Evolutionary conservation across 208 protist species (phyloP), one percentile per base, ranked within the genome.

Genomic region (Crithidia thermophila): DNA sequence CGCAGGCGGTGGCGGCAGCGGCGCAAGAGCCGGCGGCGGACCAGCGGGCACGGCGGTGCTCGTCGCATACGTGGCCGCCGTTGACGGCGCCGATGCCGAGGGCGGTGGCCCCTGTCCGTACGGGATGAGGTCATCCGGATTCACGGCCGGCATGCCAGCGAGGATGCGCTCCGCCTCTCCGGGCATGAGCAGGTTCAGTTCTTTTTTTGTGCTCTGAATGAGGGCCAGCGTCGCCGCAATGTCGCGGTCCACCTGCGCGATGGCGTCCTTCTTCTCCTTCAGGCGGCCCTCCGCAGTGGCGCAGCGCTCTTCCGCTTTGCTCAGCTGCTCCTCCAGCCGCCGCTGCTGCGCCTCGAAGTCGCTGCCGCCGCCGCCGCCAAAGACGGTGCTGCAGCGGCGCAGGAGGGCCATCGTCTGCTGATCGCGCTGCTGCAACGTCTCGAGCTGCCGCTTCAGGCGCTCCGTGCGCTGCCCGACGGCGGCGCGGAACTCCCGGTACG

Each of bases 401-500:
- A 86, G 64, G 34, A 91, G 36, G 42, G 64, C 51, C 60, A 86
- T 72, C 31, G 79, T 64, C 18, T 76, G 72, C n/a, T 50, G 57
- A 42, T 86, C 81, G 11, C 72, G 67, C 45, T 52, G 52, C 49
- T 82, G 72, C 25, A 59, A 46, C 14, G 53, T 46, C 16, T 62
- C 64, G 7, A 90, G 72, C 47, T 82, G 75, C 25, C 84, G 66
- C 21, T 85, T 82, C n/a, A 90, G 79, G 14, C 77, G 39, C 36
- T 56, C 66, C 46, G 74, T 92, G 43, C 83, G 79, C 50, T 70
- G 79, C 52, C 59, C 72, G 0, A 87, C 25, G 7, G 84, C 64
- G 34, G 61, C 78, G 33, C 82, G 72, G 53, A 94, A 88, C 63
- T 96, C 91, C 39, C 79, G 79, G 69, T 94, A 94, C 25, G 91